A percentile compares a stretch with the other conserved stretches of the same genome.
Evolutionary conservation across 345 rosid species (phyloP).

Genomic region (Mallotus nudiflorus): DNA sequence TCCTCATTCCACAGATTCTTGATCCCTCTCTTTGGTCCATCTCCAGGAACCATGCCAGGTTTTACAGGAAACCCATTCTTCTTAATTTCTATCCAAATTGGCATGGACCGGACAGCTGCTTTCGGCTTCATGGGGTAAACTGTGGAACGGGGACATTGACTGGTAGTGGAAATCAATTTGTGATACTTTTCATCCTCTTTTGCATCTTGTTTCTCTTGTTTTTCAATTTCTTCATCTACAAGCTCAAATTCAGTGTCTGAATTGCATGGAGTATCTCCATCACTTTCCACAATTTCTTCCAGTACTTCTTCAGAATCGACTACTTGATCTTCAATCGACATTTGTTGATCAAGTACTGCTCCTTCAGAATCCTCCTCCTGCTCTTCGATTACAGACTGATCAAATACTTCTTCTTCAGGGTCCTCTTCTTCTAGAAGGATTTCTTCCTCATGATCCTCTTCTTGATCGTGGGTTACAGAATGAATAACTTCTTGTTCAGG

Average conservation of each 20-base stretch:
- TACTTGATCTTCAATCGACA: too few species aligned
- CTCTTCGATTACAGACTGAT: not conserved
- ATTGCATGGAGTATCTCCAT: too few species aligned
- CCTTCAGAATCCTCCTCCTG: not conserved
- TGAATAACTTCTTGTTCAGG: not conserved
- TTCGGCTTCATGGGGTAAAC: too few species aligned
- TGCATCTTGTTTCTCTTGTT: not conserved
- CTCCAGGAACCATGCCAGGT: too few species aligned
- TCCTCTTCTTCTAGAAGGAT: not conserved
- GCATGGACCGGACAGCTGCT: too few species aligned
- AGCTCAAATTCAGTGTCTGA: too few species aligned
- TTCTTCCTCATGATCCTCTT: not conserved
- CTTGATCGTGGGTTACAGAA: not conserved
- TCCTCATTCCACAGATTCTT: conserved; percentile 31
- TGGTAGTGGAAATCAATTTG: too few species aligned
- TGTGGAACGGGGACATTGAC: too few species aligned
- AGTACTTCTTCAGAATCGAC: not conserved
- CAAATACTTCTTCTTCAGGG: not conserved
- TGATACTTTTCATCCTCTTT: not conserved
- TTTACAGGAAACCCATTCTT: too few species aligned
- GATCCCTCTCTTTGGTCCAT: not conserved
- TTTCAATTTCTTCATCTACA: too few species aligned
- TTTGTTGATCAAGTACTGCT: too few species aligned
- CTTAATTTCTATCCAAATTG: too few species aligned
- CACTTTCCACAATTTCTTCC: not conserved